Base-by-base conservation (phyloP, 2,329 filamentous ascomycete genomes). In the Nothomitra cinnamomea region DNA sequence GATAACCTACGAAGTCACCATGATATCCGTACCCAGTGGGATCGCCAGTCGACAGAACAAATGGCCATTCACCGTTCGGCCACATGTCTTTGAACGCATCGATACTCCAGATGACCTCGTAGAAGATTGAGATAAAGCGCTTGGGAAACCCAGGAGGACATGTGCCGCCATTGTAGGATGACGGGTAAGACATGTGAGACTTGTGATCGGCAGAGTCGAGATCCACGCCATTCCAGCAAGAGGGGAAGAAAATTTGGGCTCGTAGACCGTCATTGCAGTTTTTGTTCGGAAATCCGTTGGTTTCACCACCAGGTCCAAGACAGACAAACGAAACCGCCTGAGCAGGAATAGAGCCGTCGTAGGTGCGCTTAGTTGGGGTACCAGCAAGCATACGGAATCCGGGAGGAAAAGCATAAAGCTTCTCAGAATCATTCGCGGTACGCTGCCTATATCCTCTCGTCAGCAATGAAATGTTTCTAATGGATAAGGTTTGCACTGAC, bases 321-420 rank as follows among this genome's bases (percentile, higher is more conserved):
- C 80, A 83, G 54, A 71, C 71, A 59, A 73, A 79, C 43, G 69
- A 74, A 47, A 81, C 70, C 22, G 77, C 80, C 36, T 76, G 69
- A 52, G 72, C 70, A 52, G 73, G 73, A 40, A 75, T 75, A 51
- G 70, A 70, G 41, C 67, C 63, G n/a, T 80, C 80, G 57, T 75
- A 74, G 19, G 74, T 70, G 53, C 83, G 77, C 56, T 73, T 70
- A 62, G 64, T 71, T 12, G 78, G 67, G 61, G 86, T 72, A 51
- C 85, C 85, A 56, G 75, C 78, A 54, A 89, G 61, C 72, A 90
- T 86, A 62, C 80, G 78, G 59, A 90, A 74, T 19, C 81, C 82
- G 8, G 73, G 63, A 10, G 85, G 85, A 70, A 87, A 89, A 13
- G 83, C 47, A n/a, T 45, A 8, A 10, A 55, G 22, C 12, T 42